Conservation (phyloP, 78 protist genomes). For the slime mould (Dictyostelium discoideum) region DNA sequence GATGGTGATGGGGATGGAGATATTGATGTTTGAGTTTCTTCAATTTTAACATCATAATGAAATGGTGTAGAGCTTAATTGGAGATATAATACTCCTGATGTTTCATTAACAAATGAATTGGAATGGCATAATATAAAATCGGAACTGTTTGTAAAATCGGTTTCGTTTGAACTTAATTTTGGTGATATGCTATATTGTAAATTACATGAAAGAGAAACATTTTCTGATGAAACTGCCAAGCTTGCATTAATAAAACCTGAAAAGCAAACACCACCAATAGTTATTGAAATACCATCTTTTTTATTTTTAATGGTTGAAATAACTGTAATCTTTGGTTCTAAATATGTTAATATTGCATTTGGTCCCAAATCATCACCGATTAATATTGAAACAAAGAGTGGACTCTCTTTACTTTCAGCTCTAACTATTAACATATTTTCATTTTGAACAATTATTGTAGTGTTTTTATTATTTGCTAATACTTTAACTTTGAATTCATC, state of each 20-base stretch:
- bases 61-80: not conserved
- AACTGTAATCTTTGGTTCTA: not conserved
- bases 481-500: too few relatives aligned
- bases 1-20: not conserved
- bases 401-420: not conserved
- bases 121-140: not conserved
- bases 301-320: too few relatives aligned
- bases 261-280: not conserved
- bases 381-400: not conserved
- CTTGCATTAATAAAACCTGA: not conserved
- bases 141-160: not conserved
- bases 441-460: too few relatives aligned
- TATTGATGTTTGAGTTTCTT: too few relatives aligned
- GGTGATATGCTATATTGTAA: not conserved
- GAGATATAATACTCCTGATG: not conserved
- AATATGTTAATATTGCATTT: not conserved
- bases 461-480: too few relatives aligned
- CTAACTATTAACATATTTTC: too few relatives aligned
- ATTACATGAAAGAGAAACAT: not conserved
- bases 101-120: not conserved
- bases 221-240: not conserved
- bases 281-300: not conserved
- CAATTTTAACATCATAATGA: not conserved
- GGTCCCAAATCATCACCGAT: not conserved
- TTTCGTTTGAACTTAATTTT: not conserved